Evolutionary conservation across 2,329 filamentous ascomycete species (phyloP), one percentile per base, ranked within the genome.

Genomic region (Nemania sp.): DNA sequence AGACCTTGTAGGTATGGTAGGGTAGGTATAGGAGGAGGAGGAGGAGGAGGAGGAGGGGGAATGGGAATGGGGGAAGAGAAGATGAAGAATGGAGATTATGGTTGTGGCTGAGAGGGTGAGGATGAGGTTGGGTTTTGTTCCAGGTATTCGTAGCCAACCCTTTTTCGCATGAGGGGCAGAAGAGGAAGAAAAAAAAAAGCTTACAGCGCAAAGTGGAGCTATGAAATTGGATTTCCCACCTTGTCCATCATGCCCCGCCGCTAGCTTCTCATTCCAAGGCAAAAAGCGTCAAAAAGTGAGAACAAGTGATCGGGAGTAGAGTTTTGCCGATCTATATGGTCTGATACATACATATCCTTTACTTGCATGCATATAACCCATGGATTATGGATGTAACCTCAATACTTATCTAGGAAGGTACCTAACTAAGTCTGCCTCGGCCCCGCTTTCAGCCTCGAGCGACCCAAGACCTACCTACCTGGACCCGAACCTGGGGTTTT

Each of bases 121-220:
- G 20, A 22, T 53, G 43, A 47, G 45, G 27, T 58, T 54, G 29
- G 58, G 53, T 55, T 57, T 63, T 63, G 49, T 47, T 29, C n/a
- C n/a, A n/a, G n/a, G n/a, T 55, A 26, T 52, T 35, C 20, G 38
- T 32, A 62, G 51, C 41, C 24, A 63, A 26, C 47, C 45, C 24
- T 69, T 70, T 66, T 38, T 45, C 13, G 20, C 49, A 56, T 56
- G 68, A 72, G 70, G 73, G 72, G 70, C 68, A 72, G 65, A 55
- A 69, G 64, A 65, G 57, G 54, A 71, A 65, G 57, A 52, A 71
- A 72, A 72, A 71, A 73, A 75, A 77, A 76, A 70, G 58, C 63
- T 73, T 74, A 70, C 69, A 35, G 67, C 68, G 57, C 68, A 67
- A 66, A 70, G 72, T 75, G 73, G 73, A 68, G 68, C 61, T 32